Evolutionary conservation across 148 eudicot species (phyloP).

Genomic region (Vaccinium darrowii): DNA sequence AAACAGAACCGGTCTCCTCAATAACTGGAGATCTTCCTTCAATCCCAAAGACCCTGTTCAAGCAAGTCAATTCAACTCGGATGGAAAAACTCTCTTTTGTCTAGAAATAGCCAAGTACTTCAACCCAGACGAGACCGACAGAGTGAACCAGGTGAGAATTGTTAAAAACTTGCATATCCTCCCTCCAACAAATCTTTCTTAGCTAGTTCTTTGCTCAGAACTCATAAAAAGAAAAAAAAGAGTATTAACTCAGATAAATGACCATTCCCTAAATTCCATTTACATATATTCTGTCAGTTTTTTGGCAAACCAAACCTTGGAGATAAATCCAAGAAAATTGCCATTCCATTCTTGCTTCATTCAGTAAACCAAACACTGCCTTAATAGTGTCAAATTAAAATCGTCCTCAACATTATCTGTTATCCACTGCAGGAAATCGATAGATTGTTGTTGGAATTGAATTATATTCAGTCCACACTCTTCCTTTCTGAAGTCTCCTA

Average conservation of each 20-base stretch:
- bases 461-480: constrained; percentile 57
- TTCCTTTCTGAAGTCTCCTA: constrained; percentile 68
- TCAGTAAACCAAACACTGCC: neutral
- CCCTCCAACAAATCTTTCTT: neutral
- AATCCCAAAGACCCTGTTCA: constrained; percentile 72
- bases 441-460: constrained; percentile 40
- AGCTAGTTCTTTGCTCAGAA: neutral
- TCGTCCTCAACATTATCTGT: constrained; percentile 11
- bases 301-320: neutral
- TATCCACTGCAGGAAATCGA: constrained; percentile 57
- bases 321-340: neutral
- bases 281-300: neutral
- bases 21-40: constrained; percentile 83
- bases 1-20: constrained; percentile 76
- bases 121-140: constrained; percentile 44
- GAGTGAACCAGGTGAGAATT: constrained; percentile 55
- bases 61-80: constrained; percentile 67
- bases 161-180: neutral
- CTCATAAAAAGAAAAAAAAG: neutral
- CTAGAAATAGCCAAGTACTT: constrained; percentile 89
- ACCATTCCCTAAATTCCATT: neutral
- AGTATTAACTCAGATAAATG: neutral
- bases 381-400: neutral
- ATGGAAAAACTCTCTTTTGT: constrained; percentile 79
- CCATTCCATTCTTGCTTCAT: neutral